A percentile compares a stretch with the other conserved stretches of the same genome.
Conservation (phyloP, 2,329 filamentous ascomycete genomes). For the Colletotrichum abscissum region DNA sequence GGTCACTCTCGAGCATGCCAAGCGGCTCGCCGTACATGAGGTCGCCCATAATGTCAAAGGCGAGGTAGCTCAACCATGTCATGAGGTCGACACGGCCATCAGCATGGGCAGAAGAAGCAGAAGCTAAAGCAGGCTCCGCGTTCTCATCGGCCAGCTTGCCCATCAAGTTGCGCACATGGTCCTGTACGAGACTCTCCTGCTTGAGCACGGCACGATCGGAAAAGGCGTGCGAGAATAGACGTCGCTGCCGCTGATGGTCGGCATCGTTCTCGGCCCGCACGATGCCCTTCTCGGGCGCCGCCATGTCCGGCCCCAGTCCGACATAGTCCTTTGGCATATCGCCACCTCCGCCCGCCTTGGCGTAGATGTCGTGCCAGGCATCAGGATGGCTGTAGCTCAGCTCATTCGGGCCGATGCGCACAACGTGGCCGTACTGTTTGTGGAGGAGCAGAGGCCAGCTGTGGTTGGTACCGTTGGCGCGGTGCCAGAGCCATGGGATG, state of each 20-base stretch:
- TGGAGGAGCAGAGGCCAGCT: slow-evolving; percentile 35
- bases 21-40: slow-evolving; percentile 46
- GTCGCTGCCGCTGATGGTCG: slow-evolving; percentile 34
- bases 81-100: slow-evolving; percentile 39
- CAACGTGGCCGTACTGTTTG: slow-evolving; percentile 39
- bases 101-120: too few species aligned
- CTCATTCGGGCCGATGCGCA: slow-evolving; percentile 36
- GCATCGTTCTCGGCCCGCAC: slow-evolving; percentile 24
- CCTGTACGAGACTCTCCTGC: slow-evolving; percentile 44
- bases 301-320: slow-evolving; percentile 45
- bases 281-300: slow-evolving; percentile 38
- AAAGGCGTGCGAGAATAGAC: slow-evolving; percentile 44
- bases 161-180: slow-evolving; percentile 37
- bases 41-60: slow-evolving; percentile 46
- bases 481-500: slow-evolving; percentile 25
- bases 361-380: slow-evolving; percentile 37
- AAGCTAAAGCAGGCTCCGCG: not conserved
- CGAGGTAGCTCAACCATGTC: slow-evolving; percentile 38
- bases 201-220: slow-evolving; percentile 42
- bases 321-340: slow-evolving; percentile 40
- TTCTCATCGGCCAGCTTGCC: slow-evolving; percentile 23
- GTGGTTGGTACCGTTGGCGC: slow-evolving; percentile 30
- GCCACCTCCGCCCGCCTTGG: slow-evolving; percentile 29
- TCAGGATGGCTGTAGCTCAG: slow-evolving; percentile 35
- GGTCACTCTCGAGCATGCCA: slow-evolving; percentile 39